Conservation (phyloP, 2,329 filamentous ascomycete genomes). For the Chrysoporthe deuterocubensis region DNA sequence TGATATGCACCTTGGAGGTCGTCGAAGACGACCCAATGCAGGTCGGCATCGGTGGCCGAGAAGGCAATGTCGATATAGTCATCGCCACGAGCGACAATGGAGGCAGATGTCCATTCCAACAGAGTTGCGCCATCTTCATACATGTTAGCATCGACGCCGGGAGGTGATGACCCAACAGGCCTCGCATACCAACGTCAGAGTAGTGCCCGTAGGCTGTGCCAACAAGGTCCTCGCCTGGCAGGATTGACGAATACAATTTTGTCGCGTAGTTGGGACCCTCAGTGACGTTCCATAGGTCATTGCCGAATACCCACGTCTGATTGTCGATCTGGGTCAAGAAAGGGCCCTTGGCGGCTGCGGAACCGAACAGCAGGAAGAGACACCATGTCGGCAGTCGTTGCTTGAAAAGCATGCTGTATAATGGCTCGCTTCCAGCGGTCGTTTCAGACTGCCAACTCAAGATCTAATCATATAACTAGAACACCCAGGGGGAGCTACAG, state of each 20-base stretch:
- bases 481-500: neutral
- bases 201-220: slow-evolving; percentile 39
- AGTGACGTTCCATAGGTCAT: slow-evolving; percentile 36
- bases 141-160: neutral
- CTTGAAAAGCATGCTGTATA: slow-evolving; percentile 5
- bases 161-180: neutral
- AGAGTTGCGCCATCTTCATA: slow-evolving; percentile 48
- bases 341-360: slow-evolving; percentile 25
- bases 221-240: slow-evolving; percentile 37
- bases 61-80: slow-evolving; percentile 52
- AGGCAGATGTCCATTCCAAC: slow-evolving; percentile 51
- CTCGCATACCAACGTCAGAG: slow-evolving; percentile 36
- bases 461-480: neutral
- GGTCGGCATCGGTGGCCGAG: slow-evolving; percentile 49
- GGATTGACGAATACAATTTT: slow-evolving; percentile 28
- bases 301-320: slow-evolving; percentile 39
- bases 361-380: neutral
- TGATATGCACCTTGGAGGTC: slow-evolving; percentile 57
- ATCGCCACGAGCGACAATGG: slow-evolving; percentile 40
- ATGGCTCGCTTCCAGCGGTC: neutral
- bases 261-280: slow-evolving; percentile 34
- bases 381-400: neutral
- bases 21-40: slow-evolving; percentile 57
- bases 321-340: slow-evolving; percentile 36
- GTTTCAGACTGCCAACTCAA: no score